Base-by-base conservation (phyloP, 371 early-diverging fungal species). In the Mortierella sp. region DNA sequence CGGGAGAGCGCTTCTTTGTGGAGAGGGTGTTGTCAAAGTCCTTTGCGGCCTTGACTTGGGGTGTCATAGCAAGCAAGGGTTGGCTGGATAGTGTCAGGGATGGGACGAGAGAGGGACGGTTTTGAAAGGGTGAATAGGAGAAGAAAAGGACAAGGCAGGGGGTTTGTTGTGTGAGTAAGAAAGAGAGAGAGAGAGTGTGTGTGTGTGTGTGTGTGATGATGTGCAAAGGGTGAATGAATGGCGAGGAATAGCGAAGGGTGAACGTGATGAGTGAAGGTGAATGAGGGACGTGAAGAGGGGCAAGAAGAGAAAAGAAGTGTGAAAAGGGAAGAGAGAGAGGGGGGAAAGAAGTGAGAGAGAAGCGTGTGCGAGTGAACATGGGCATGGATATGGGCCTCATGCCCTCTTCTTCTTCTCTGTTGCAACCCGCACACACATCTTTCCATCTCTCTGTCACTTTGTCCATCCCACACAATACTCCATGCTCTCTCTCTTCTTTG, bases 31-130 rank as follows among this genome's bases (percentile, higher is more conserved):
- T 37, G 67, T 67, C 43, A 67, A 67, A 67, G 40, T 67, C 67
- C 67, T 40, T 67, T 67, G 37, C 67, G 34, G 67, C 21, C 40
- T 67, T 67, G 67, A 67, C 67, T 37, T 37, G 67, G 24, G 43
- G 67, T 34, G 67, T 21, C 67, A 67, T 67, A 19, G 5, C 37
- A 34, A 40, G 61, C 21, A 61, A 61, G 37, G 16, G 37, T 19
- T 19, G 59, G 59, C 13, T 46, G 46, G n/a, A n/a, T n/a, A 46
- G 6, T 46, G 8, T 59, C 61, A 61, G 37, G 61, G 16, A 34
- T 28, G 14, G 13, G 14, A 34, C 2, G 61, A 5, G 19, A 0
- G 2, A 31, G 13, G 57, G 28, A 16, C 4, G 3, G 28, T 10
- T 28, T 13, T 10, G 4, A n/a, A 6, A 28, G 5, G 28, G 31